Evolutionary conservation across 345 rosid genomes (phyloP), one percentile per base, ranked within the genome.

Genomic region (Lepidium africanum): DNA sequence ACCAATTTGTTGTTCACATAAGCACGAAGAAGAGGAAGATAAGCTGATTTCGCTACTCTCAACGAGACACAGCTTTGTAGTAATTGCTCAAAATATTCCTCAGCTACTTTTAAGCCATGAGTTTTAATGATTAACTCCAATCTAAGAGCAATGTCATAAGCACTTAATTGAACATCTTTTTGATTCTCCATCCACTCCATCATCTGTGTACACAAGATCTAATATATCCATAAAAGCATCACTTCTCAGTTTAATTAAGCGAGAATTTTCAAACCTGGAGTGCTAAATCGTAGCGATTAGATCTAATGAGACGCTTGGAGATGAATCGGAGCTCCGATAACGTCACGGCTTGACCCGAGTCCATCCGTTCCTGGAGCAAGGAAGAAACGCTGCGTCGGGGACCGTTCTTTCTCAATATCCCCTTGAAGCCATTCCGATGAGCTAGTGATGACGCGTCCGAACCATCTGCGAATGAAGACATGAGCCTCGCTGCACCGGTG

Each of bases 111-210:
- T 33, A 84, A 67, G 57, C 81, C 77, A 19, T 67, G 64, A 19
- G 71, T 72, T 72, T 74, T 79, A 67, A 82, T 65, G 9, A 82
- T 83, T 27, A 82, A 42, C 67, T 83, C 86, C 43, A 86, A 10
- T 65, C 40, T 82, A 58, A 67, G 51, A 33, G 84, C 80, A 72
- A 46, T 43, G 42, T 85, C 88, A 11, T 49, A 25, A 0, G 67
- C 65, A 17, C 77, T 59, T 15, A 79, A 43, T 16, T 27, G 70
- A 50, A 73, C 50, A 15, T 70, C 74, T 8, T 72, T 73, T 2
- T 51, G 84, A 66, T 64, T 46, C 75, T 78, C 87, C 82, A 82
- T 78, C 87, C 86, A 82, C 69, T 78, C 77, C 68, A 76, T 65
- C 65, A 82, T 70, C 88, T 85, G 63, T 41, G 32, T 40, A 21